These are phyloP conservation scores for Aspergillus calidoustus DNA, from an alignment of 2,329 filamentous ascomycete species.

Conservation along the genomic window DNA sequence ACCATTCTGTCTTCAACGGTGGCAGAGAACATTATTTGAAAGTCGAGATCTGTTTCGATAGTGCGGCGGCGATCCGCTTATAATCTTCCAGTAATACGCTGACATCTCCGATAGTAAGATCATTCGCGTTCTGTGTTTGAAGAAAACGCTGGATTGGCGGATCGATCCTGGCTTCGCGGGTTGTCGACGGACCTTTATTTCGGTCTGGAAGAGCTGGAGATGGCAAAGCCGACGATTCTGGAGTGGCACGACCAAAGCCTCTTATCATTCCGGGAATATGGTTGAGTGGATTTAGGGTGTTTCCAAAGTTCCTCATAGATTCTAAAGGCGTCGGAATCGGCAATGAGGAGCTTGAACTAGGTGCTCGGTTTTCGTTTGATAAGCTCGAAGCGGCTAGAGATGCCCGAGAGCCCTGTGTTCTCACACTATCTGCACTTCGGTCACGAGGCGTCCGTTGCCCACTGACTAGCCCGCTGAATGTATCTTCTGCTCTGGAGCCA, in stretches of 20 bases:
- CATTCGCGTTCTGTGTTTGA: conserved; percentile 70
- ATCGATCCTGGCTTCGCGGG: conserved; percentile 38
- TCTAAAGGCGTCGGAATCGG: conserved; percentile 67
- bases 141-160: conserved; percentile 75
- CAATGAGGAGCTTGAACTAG: conserved; percentile 31
- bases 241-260: conserved; percentile 65
- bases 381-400: conserved; percentile 30
- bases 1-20: background rate
- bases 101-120: conserved; percentile 75
- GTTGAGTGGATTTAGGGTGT: conserved; percentile 79
- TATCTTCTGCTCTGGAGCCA: conserved; percentile 61
- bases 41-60: conserved; percentile 55
- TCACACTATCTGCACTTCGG: conserved; percentile 72
- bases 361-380: conserved; percentile 29
- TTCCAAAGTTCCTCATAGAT: conserved; percentile 80
- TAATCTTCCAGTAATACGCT: conserved; percentile 75
- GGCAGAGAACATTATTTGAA: conserved; percentile 20
- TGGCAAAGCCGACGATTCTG: conserved; percentile 46
- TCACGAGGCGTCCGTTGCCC: conserved; percentile 70
- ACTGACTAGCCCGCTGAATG: conserved; percentile 71
- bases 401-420: conserved; percentile 45
- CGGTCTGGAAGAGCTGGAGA: conserved; percentile 47
- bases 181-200: conserved; percentile 33
- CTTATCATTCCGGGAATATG: conserved; percentile 78
- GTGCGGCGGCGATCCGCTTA: conserved; percentile 67